Conservation (phyloP, 2,329 filamentous ascomycete genomes). For the Sordariomycetes sp. region DNA sequence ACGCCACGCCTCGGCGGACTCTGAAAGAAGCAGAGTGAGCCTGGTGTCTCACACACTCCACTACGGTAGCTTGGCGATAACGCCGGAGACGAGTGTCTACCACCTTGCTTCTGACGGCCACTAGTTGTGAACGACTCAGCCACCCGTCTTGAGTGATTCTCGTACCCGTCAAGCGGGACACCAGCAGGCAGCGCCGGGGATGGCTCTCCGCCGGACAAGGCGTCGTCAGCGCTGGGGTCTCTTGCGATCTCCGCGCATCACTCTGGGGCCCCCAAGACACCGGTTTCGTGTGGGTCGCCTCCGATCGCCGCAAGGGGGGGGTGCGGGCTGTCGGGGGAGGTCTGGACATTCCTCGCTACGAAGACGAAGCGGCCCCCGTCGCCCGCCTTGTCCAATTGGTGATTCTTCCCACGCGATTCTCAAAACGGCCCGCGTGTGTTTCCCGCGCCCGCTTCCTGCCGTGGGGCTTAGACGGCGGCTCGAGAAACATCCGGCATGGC, state of each 20-base stretch:
- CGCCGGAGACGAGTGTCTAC: too few species aligned
- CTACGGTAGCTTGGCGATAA: too few species aligned
- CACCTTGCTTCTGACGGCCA: background rate
- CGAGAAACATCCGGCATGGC: background rate
- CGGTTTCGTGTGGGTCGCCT: background rate
- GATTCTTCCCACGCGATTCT: too few species aligned
- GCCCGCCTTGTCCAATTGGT: too few species aligned
- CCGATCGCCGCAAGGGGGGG: background rate
- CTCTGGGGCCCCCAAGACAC: background rate
- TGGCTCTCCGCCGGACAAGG: background rate
- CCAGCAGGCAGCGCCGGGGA: background rate
- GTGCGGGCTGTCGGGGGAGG: background rate
- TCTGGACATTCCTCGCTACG: too few species aligned
- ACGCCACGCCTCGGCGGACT: too few species aligned
- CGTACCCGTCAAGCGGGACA: background rate
- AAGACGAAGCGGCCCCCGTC: too few species aligned
- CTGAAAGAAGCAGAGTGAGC: too few species aligned
- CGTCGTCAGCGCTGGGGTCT: background rate
- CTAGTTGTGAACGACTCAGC: background rate
- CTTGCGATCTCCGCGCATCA: background rate
- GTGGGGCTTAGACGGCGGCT: background rate
- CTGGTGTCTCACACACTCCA: too few species aligned
- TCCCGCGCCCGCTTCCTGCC: too few species aligned
- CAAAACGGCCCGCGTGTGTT: too few species aligned
- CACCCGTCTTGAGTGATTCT: background rate